Base-by-base conservation (phyloP, 2,329 filamentous ascomycete genomes). In the Diaporthe sp. region DNA sequence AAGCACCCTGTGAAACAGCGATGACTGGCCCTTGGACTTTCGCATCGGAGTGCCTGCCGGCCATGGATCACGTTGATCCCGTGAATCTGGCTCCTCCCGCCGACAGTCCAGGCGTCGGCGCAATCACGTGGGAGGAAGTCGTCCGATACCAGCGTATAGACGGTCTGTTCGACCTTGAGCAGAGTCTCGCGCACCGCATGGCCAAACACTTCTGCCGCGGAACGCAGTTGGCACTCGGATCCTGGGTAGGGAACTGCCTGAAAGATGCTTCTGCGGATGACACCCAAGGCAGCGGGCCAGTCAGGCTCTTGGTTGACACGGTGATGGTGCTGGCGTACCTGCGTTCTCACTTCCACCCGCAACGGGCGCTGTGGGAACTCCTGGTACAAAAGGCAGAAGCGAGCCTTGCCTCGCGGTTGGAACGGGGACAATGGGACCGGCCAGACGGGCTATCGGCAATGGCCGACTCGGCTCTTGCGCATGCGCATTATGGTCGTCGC, bases 391-490 rank as follows among this genome's bases (percentile, higher is more conserved):
- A 70, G 53, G 68, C 50, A 15, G 68, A 59, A 9, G 19, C n/a
- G 9, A 55, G 8, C 5, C 35, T 70, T 10, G 25, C 39, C 3
- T 58, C 51, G 25, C 39, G 12, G 13, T 22, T 70, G 27, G 22
- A 5, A 2, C 19, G 10, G 5, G 37, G 13, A 6, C 8, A 35
- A 12, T 53, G 19, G 32, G 27, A 2, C 4, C 7, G 27, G 22
- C 37, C 25, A 22, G 53, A 70, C 9, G 68, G 37, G 13, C 2
- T 59, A 1, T 47, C n/a, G 19, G 51, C 35, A 0, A 25, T 55
- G 37, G 53, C 68, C 25, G 25, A 44, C 25, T 70, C 68, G 19
- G 51, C 39, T 10, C n/a, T 70, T 32, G 68, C 37, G 37, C 68
- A 70, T 25, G 66, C 68, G 32, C 68, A 70, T 19, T 58, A 58